Base-by-base conservation (phyloP, 163 green algal species). In the Volvox carteri region DNA sequence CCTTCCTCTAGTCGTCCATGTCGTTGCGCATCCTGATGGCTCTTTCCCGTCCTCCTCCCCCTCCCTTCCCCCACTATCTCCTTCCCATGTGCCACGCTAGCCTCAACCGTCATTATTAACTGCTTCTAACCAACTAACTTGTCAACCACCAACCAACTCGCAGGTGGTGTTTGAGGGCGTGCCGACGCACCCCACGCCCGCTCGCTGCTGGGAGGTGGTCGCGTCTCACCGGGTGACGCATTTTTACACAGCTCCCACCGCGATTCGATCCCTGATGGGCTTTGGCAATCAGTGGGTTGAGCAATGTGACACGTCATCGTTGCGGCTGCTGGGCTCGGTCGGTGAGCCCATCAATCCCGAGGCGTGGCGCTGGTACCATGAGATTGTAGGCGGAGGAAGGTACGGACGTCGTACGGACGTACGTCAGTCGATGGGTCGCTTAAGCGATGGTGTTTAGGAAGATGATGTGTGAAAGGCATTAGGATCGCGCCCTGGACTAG, bases 231-330 rank as follows among this genome's bases (percentile, higher is more conserved):
- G 95, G 68, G 97, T 99, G 65, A 93, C 80, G 8, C 86, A 93
- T 86, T 99, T 99, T 88, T 99, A 99, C 96, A 99, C 98, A 21
- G 98, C 98, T 14, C 98, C 98, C 83, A 99, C 98, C 28, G 95
- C 97, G 78, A 99, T 99, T 84, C 94, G 97, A 75, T 92, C 94
- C 1, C 94, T 99, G 70, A 98, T 99, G 96, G 85, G 92, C 30
- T 87, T 85, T 21, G 98, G 98, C 14, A 95, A 99, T 86, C 83
- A 97, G 28, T 96, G 90, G 44, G 96, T 99, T 35, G 94, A 84
- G 41, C 91, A 92, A 46, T 91, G 96, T 89, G 90, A 94, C 89
- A 90, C 86, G 60, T 91, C 84, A 52, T 95, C 81, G 56, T 92
- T 98, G 48, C 86, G 90, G 41, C 68, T 98, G 19, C 92, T 98